phyloP scores from a whole-genome alignment of 495 filamentous ascomycete species.

The Cudoniella acicularis region DNA sequence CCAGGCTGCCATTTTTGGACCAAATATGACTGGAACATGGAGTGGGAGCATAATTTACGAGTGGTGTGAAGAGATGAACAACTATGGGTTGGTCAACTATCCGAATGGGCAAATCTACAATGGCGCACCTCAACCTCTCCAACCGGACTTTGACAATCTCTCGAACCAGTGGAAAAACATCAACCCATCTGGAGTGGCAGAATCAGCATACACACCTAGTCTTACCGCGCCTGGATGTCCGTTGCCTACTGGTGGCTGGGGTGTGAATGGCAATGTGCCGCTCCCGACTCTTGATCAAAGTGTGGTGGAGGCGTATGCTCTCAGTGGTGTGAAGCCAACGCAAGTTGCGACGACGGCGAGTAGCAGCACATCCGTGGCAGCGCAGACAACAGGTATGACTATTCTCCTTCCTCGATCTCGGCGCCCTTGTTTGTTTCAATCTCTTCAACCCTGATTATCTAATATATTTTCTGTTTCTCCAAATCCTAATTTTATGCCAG shows the following conservation, averaged over 20 bases:
- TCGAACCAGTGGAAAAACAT: constrained; percentile 71
- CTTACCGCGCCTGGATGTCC: constrained; percentile 66
- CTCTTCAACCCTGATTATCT: too few relatives aligned
- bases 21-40: constrained; percentile 69
- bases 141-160: constrained; percentile 74
- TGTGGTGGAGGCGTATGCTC: too few relatives aligned
- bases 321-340: too few relatives aligned
- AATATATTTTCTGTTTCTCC: too few relatives aligned
- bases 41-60: constrained; percentile 83
- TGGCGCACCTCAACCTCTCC: constrained; percentile 69
- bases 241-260: constrained; percentile 63
- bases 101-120: constrained; percentile 63
- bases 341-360: too few relatives aligned
- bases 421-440: too few relatives aligned
- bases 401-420: too few relatives aligned
- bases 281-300: constrained; percentile 68
- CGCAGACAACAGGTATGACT: too few relatives aligned
- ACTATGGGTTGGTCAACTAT: constrained; percentile 85
- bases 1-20: constrained; percentile 70
- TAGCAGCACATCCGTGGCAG: too few relatives aligned
- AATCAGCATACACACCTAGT: constrained; percentile 57
- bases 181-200: constrained; percentile 60
- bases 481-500: too few relatives aligned
- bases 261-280: constrained; percentile 60
- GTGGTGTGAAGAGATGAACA: constrained; percentile 80